phyloP scores from a whole-genome alignment of 2,329 filamentous ascomycete genomes.

The Aspergillus aculeatinus region DNA sequence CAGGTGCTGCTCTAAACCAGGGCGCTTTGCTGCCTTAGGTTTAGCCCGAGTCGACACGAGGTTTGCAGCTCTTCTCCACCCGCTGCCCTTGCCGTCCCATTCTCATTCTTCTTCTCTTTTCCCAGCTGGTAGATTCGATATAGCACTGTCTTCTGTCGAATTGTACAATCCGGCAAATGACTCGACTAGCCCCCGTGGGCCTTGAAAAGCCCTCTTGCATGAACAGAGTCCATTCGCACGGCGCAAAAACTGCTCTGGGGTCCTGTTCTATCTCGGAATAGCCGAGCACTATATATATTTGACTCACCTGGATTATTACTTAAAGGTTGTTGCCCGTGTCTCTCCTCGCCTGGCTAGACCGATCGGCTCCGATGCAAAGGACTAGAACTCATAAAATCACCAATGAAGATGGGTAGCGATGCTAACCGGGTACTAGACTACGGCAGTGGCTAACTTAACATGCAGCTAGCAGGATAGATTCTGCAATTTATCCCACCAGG shows the following conservation, averaged over 20 bases:
- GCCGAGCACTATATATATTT: not conserved
- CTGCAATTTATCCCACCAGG: not conserved
- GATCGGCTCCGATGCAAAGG: not conserved
- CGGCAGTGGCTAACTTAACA: not conserved
- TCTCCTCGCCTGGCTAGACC: not conserved
- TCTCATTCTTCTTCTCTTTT: no score
- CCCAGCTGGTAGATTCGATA: no score
- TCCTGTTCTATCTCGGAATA: not conserved
- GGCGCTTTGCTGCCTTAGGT: constrained; percentile 4
- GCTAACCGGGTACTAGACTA: not conserved
- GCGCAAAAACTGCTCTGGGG: no score
- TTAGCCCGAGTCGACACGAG: constrained; percentile 3
- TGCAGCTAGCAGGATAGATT: not conserved
- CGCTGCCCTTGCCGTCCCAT: not conserved
- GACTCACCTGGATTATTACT: not conserved
- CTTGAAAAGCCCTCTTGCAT: no score
- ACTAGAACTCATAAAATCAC: no score
- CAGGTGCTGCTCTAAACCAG: constrained; percentile 12
- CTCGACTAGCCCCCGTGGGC: no score
- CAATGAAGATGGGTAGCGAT: not conserved
- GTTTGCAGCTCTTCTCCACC: not conserved
- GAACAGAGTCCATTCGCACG: no score
- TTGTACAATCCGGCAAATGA: no score
- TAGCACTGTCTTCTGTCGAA: no score
- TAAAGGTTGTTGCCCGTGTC: not conserved